Evolutionary conservation across 2,329 filamentous ascomycete species (phyloP).

Genomic region (Phaeosphaeriaceae sp.): DNA sequence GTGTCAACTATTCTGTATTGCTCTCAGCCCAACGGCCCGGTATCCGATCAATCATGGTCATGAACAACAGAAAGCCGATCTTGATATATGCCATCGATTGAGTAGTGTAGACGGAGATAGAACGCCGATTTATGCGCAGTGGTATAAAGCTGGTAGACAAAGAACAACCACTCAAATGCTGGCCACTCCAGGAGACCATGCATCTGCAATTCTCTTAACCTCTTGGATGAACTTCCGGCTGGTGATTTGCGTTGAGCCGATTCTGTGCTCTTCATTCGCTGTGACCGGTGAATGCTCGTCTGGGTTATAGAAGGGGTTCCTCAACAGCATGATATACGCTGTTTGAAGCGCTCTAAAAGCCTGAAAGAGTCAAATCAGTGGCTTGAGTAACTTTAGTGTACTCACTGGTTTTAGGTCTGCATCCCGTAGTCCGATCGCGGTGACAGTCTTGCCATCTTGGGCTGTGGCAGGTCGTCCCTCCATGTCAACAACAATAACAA

Average conservation of each 20-base stretch:
- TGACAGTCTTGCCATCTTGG: conserved; percentile 42
- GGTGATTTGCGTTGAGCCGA: conserved; percentile 71
- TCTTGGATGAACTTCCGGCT: conserved; percentile 82
- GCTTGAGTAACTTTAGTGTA: conserved; percentile 7
- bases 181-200: conserved; percentile 78
- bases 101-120: not conserved
- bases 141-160: conserved; percentile 21
- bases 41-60: too few relatives aligned
- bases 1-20: not conserved
- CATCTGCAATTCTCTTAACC: conserved; percentile 83
- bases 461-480: conserved; percentile 66
- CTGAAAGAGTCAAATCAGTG: conserved; percentile 47
- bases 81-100: not conserved
- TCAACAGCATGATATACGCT: conserved; percentile 86
- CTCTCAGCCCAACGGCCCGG: too few relatives aligned
- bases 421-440: conserved; percentile 75
- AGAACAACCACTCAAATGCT: conserved; percentile 56
- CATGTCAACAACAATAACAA: conserved; percentile 91
- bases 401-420: conserved; percentile 84
- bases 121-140: conserved; percentile 39
- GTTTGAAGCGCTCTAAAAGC: conserved; percentile 90
- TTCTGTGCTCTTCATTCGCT: conserved; percentile 52
- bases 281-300: conserved; percentile 76
- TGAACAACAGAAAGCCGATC: too few relatives aligned
- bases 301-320: conserved; percentile 94